A percentile compares a stretch with the other conserved stretches of the same genome.
Evolutionary conservation across 495 filamentous ascomycete species (phyloP).

Genomic region (Penicillium paradoxum): DNA sequence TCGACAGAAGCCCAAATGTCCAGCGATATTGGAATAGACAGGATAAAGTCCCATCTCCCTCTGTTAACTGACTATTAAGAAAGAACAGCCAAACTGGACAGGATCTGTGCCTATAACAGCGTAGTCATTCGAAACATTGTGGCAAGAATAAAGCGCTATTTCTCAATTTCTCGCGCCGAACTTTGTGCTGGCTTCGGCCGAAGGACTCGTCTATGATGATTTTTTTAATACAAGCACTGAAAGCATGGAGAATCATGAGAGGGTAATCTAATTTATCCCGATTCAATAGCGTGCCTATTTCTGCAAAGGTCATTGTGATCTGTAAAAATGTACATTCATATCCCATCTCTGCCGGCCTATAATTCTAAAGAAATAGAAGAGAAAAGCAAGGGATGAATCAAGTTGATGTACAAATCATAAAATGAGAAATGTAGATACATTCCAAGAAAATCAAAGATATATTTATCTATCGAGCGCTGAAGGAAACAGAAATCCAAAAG

Average conservation of each 20-base stretch:
- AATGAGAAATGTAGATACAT: neutral
- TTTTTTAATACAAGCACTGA: neutral
- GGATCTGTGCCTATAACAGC: neutral
- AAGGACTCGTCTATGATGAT: no score
- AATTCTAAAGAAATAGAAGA: no score
- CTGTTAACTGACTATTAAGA: neutral
- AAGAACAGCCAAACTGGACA: neutral
- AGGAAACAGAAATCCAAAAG: constrained; percentile 2
- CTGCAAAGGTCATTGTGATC: no score
- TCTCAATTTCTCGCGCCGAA: neutral
- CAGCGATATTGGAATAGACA: neutral
- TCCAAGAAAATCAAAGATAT: neutral
- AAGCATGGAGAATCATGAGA: no score
- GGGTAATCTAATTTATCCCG: no score
- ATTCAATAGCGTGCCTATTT: no score
- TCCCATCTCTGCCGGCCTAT: no score
- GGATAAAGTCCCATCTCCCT: neutral
- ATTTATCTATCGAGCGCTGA: constrained; percentile 7
- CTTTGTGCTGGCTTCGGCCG: no score
- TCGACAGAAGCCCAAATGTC: neutral
- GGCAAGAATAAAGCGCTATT: neutral
- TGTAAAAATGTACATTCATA: no score
- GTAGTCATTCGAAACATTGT: neutral
- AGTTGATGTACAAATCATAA: neutral
- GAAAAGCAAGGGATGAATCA: no score